phyloP scores from a whole-genome alignment of 2,329 filamentous ascomycete species.

The Passalora sequoiae region DNA sequence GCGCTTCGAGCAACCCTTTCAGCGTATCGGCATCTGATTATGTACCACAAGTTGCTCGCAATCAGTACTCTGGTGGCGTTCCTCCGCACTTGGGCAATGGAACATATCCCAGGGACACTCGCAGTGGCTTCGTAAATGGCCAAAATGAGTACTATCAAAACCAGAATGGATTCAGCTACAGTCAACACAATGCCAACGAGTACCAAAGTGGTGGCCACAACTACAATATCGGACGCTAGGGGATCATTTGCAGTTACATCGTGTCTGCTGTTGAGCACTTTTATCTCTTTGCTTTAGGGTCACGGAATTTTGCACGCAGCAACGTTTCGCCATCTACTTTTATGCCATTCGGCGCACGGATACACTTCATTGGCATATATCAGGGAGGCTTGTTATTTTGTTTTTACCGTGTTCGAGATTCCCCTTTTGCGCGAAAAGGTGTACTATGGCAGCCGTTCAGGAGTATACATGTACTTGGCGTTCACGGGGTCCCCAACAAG shows the following conservation, averaged over 20 bases:
- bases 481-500: slow-evolving; percentile 8
- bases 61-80: slow-evolving; percentile 25
- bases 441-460: slow-evolving; percentile 9
- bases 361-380: slow-evolving; percentile 11
- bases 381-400: slow-evolving; percentile 15
- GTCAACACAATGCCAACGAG: background rate
- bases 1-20: slow-evolving; percentile 31
- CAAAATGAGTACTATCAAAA: slow-evolving; percentile 5
- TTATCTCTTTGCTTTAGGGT: too few relatives aligned
- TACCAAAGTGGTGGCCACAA: background rate
- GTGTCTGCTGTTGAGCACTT: too few relatives aligned
- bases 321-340: too few relatives aligned
- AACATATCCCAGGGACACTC: slow-evolving; percentile 22
- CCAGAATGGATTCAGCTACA: background rate
- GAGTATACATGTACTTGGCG: slow-evolving; percentile 14
- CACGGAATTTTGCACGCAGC: slow-evolving; percentile 1
- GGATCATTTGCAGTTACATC: too few relatives aligned
- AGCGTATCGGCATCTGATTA: slow-evolving; percentile 20
- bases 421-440: slow-evolving; percentile 20
- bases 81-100: slow-evolving; percentile 26
- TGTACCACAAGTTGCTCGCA: slow-evolving; percentile 21
- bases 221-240: background rate
- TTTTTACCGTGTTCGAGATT: slow-evolving; percentile 17
- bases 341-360: slow-evolving; percentile 15
- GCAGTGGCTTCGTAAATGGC: slow-evolving; percentile 11